These are phyloP conservation scores for Climacium dendroides DNA, from an alignment of 225 moss, liverwort and hornwort species.

Conservation along the genomic window DNA sequence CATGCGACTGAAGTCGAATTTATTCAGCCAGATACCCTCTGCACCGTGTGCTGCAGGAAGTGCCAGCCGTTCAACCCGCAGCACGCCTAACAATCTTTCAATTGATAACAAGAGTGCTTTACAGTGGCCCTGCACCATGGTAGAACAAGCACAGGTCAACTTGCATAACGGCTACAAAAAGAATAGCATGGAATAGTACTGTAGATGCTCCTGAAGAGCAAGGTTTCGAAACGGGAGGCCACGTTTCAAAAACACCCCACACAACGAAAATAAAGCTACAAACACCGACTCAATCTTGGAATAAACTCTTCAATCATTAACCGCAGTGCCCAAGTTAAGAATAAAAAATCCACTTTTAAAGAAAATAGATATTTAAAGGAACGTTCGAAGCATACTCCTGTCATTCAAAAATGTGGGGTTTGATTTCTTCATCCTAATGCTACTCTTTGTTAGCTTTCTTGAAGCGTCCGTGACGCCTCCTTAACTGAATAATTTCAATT, in stretches of 20 bases:
- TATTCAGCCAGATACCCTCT: constrained; percentile 92
- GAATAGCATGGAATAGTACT: background rate
- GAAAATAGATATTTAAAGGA: background rate
- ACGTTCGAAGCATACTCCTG: background rate
- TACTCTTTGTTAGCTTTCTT: background rate
- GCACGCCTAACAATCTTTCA: constrained; percentile 77
- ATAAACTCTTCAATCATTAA: background rate
- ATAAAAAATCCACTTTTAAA: background rate
- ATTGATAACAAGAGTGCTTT: constrained; percentile 81
- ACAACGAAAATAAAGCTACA: background rate
- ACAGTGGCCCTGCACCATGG: constrained; percentile 65
- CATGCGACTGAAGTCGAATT: constrained; percentile 63
- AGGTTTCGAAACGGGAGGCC: background rate
- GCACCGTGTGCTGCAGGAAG: constrained; percentile 93
- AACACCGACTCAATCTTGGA: background rate
- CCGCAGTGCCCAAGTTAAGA: background rate
- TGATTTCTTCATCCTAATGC: background rate
- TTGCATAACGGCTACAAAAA: background rate
- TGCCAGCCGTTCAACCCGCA: constrained; percentile 74
- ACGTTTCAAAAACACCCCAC: background rate
- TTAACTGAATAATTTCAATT: background rate
- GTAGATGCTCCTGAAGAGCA: background rate
- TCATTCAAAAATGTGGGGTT: background rate
- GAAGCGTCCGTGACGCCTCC: background rate
- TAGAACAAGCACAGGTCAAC: background rate